Base-by-base conservation (phyloP, 2,329 filamentous ascomycete genomes). In the Lecanicillium sp. region DNA sequence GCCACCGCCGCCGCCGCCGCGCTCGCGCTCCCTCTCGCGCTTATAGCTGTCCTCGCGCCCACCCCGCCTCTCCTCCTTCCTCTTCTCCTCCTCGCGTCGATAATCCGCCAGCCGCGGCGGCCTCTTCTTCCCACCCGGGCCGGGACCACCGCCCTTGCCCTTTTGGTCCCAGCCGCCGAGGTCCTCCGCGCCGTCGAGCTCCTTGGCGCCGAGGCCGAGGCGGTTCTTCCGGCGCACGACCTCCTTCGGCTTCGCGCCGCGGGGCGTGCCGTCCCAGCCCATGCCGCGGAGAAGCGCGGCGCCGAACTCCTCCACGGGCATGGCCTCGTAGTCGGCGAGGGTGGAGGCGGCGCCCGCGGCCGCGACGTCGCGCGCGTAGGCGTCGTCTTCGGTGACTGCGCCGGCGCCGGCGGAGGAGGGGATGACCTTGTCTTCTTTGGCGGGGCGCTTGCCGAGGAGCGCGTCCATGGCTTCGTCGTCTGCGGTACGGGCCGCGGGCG, bases 261-360 rank as follows among this genome's bases (percentile, higher is more conserved):
- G 68, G 52, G 75, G 71, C 47, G 81, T 78, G 65, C 68, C 84
- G 72, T 96, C 90, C 90, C 91, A 96, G 8, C 93, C 93, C 87
- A 97, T 96, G 9, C 90, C 90, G 26, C 90, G 82, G 29, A 98
- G 75, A 54, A 97, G 74, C 0, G 90, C 90, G 15, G 90, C 86
- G 7, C 93, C 93, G 55, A 97, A 98, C 58, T 96, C 90, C 56
- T 96, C 91, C 14, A 97, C 89, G 0, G 93, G 91, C 52, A 95
- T 85, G 11, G 85, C 83, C 50, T 86, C 84, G 67, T 97, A 97
- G 59, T 93, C 88, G 27, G 87, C 86, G 15, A 95, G 70, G 0
- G 83, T 87, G 4, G 89, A 84, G 24, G 80, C 75, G 19, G 89
- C 86, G 1, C 89, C 90, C 1, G 89, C 84, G 21, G 78, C 71